Evolutionary conservation across 2,329 filamentous ascomycete genomes (phyloP).

Genomic region (Ophiostoma himal-ulmi): DNA sequence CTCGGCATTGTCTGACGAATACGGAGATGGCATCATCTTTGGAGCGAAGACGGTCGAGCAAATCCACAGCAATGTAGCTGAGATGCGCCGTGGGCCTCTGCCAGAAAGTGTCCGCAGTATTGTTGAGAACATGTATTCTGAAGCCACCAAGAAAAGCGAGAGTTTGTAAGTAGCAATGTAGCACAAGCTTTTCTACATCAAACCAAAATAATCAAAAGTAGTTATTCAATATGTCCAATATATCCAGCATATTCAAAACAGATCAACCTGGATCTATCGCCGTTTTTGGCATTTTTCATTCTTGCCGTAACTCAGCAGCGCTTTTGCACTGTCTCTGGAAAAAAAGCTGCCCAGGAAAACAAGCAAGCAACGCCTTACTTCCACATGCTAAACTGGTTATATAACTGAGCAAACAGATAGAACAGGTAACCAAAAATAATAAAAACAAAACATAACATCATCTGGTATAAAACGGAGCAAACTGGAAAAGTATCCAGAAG

Average conservation of each 20-base stretch:
- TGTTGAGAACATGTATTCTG: constrained; percentile 13
- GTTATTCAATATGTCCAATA: background rate
- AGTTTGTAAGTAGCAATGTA: background rate
- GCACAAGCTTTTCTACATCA: background rate
- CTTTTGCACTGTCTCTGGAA: background rate
- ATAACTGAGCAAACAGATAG: background rate
- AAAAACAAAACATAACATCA: background rate
- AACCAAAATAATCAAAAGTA: background rate
- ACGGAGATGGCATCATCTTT: constrained; percentile 25
- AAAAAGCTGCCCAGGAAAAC: background rate
- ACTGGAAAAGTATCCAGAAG: background rate
- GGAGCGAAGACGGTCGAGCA: constrained; percentile 25
- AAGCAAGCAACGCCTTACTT: constrained; percentile 14
- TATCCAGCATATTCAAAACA: background rate
- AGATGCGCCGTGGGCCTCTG: constrained; percentile 22
- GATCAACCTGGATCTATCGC: background rate
- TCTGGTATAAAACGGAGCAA: constrained; percentile 12
- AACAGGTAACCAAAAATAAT: background rate
- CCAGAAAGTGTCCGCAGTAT: constrained; percentile 28
- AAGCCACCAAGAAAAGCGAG: background rate
- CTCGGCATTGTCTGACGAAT: constrained; percentile 17
- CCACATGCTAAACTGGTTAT: constrained; percentile 11
- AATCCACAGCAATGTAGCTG: constrained; percentile 22
- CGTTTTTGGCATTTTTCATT: background rate
- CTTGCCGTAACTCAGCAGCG: background rate